Evolutionary conservation across 345 rosid genomes (phyloP).

Genomic region (Anacardium occidentale): DNA sequence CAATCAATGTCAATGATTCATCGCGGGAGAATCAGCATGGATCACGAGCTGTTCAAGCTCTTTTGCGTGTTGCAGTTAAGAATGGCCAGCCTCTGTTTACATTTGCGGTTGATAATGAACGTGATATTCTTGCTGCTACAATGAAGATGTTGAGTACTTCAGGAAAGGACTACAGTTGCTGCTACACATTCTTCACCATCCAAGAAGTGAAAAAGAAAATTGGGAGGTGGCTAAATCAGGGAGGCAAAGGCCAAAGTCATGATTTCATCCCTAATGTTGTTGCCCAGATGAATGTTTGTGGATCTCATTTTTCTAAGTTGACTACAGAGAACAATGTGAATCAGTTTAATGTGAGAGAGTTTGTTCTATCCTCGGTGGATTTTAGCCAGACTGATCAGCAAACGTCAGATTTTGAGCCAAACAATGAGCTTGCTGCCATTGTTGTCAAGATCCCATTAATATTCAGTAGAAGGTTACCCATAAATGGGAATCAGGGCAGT

Average conservation of each 20-base stretch:
- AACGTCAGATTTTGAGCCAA: conserved; percentile 50
- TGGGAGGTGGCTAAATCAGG: conserved; percentile 73
- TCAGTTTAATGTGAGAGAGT: conserved; percentile 52
- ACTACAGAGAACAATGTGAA: conserved; percentile 27
- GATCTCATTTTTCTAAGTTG: conserved; percentile 34
- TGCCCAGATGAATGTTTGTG: conserved; percentile 80
- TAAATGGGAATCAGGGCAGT: conserved; percentile 33
- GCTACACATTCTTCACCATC: conserved; percentile 69
- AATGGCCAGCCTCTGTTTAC: conserved; percentile 83
- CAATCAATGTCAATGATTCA: conserved; percentile 36
- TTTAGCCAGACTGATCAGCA: conserved; percentile 39
- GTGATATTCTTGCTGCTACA: conserved; percentile 77
- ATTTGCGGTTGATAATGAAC: conserved; percentile 77
- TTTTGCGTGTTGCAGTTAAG: conserved; percentile 73
- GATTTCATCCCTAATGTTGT: conserved; percentile 65
- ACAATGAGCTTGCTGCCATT: conserved; percentile 85
- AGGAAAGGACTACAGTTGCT: conserved; percentile 48
- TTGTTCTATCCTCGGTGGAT: conserved; percentile 62
- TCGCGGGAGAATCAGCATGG: conserved; percentile 43
- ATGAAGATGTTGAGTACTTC: conserved; percentile 42
- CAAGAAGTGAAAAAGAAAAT: conserved; percentile 73
- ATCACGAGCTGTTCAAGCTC: conserved; percentile 65
- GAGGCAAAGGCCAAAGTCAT: conserved; percentile 54
- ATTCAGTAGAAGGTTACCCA: conserved; percentile 21
- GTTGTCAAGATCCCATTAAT: conserved; percentile 56